These are phyloP conservation scores for Brettanomyces anomalus DNA, from an alignment of 805 yeast genomes.

Conservation along the genomic window DNA sequence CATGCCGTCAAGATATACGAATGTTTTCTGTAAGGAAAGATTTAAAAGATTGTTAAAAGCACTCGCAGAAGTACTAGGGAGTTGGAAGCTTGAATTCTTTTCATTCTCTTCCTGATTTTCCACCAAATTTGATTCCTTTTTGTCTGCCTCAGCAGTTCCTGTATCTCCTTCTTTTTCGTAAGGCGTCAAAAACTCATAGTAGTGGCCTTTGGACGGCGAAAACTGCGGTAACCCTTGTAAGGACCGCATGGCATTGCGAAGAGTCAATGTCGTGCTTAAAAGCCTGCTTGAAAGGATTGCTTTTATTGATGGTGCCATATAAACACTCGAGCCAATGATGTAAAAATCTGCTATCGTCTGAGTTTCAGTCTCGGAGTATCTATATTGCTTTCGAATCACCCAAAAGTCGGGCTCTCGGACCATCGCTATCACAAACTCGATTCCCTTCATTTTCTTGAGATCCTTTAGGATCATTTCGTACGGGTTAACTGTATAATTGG, in stretches of 20 bases:
- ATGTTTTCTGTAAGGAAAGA: conserved; percentile 19
- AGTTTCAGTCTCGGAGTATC: conserved; percentile 44
- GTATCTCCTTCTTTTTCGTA: not conserved
- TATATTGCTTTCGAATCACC: conserved; percentile 76
- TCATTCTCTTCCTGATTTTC: not conserved
- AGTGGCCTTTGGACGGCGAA: conserved; percentile 54
- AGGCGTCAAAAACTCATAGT: conserved; percentile 21
- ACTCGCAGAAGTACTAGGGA: conserved; percentile 18
- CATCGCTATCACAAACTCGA: conserved; percentile 69
- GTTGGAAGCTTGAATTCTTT: conserved; percentile 3
- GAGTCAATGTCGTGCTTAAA: conserved; percentile 35
- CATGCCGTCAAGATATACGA: conserved; percentile 18
- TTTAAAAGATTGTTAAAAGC: conserved; percentile 22
- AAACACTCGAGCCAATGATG: conserved; percentile 84
- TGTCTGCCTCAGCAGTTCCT: not conserved
- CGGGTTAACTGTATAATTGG: conserved; percentile 26
- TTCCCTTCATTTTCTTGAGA: conserved; percentile 70
- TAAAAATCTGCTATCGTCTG: conserved; percentile 67
- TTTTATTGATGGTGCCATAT: conserved; percentile 77
- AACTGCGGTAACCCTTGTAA: conserved; percentile 43
- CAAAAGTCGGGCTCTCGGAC: conserved; percentile 88
- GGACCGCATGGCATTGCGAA: conserved; percentile 38
- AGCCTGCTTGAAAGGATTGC: conserved; percentile 67
- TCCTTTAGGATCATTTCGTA: conserved; percentile 32
- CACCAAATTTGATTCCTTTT: not conserved